Conservation (phyloP, 2,329 filamentous ascomycete species). For the Endothia cerciana region DNA sequence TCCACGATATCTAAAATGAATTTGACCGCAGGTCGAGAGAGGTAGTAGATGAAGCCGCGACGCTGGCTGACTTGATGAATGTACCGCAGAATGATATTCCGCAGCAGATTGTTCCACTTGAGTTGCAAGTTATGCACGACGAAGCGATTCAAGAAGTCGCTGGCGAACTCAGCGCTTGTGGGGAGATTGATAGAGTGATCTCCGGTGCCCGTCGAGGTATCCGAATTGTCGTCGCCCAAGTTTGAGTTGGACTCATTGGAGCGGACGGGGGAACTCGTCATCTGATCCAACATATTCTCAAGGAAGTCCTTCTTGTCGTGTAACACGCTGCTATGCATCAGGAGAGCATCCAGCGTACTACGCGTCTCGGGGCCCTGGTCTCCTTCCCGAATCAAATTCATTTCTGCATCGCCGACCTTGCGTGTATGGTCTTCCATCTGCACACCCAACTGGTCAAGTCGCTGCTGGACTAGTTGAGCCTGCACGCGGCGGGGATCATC, state of each 20-base stretch:
- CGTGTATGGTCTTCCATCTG: constrained; percentile 78
- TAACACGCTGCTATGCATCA: constrained; percentile 58
- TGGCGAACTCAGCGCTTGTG: constrained; percentile 79
- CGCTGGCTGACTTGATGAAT: constrained; percentile 97
- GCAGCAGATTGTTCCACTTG: constrained; percentile 96
- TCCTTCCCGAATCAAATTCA: constrained; percentile 61
- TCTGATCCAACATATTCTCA: constrained; percentile 60
- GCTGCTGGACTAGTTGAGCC: constrained; percentile 78
- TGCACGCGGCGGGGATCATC: constrained; percentile 90
- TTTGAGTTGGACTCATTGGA: constrained; percentile 31
- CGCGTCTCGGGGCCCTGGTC: constrained; percentile 54
- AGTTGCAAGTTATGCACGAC: constrained; percentile 97
- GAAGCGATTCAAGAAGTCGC: constrained; percentile 97
- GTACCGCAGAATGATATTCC: constrained; percentile 96
- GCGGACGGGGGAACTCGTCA: constrained; percentile 42
- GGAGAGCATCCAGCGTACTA: constrained; percentile 64
- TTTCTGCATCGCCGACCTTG: constrained; percentile 74
- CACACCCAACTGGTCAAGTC: constrained; percentile 75
- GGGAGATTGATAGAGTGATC: constrained; percentile 67
- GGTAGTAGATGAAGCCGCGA: constrained; percentile 95
- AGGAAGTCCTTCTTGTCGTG: constrained; percentile 62
- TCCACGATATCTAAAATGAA: constrained; percentile 98
- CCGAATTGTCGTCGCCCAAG: constrained; percentile 39
- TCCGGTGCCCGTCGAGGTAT: constrained; percentile 54
- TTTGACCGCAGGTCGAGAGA: constrained; percentile 92